Conservation (phyloP, 2,329 filamentous ascomycete species). For the Juglanconis oblonga region DNA sequence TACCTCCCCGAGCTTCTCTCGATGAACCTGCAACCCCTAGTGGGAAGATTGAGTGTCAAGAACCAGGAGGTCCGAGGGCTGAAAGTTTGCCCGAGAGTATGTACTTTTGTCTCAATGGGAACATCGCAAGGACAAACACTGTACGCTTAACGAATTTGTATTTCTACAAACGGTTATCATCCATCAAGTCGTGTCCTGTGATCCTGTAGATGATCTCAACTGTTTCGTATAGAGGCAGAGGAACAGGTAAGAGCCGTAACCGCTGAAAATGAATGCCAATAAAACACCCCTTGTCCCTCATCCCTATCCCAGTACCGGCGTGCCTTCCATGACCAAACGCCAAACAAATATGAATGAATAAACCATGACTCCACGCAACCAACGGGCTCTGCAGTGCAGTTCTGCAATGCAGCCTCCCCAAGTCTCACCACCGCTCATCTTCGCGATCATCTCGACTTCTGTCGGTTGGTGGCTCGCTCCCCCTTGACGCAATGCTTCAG, state of each 20-base stretch:
- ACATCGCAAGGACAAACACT: not conserved
- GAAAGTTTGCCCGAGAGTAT: too few relatives aligned
- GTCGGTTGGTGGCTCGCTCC: slow-evolving; percentile 50
- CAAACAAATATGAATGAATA: slow-evolving; percentile 10
- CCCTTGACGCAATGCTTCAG: slow-evolving; percentile 83
- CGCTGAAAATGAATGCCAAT: slow-evolving; percentile 16
- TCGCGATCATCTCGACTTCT: slow-evolving; percentile 35
- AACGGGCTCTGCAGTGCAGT: not conserved
- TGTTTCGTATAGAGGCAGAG: not conserved
- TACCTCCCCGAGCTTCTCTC: not conserved
- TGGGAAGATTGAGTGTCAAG: not conserved
- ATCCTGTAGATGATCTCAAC: not conserved
- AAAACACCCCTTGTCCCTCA: not conserved
- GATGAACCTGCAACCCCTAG: not conserved
- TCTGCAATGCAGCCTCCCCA: not conserved
- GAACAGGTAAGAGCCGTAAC: not conserved
- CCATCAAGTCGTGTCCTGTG: slow-evolving; percentile 6
- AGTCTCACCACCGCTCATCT: not conserved
- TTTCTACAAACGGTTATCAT: slow-evolving; percentile 9
- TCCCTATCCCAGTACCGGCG: not conserved
- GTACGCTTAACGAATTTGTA: slow-evolving; percentile 14
- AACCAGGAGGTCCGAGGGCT: too few relatives aligned
- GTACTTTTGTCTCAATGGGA: not conserved
- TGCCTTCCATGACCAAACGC: slow-evolving; percentile 11
- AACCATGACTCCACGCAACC: slow-evolving; percentile 1